Evolutionary conservation across 257 asterid genomes (phyloP), one percentile per base, ranked within the genome.

Genomic region (Penstemon barbatus): DNA sequence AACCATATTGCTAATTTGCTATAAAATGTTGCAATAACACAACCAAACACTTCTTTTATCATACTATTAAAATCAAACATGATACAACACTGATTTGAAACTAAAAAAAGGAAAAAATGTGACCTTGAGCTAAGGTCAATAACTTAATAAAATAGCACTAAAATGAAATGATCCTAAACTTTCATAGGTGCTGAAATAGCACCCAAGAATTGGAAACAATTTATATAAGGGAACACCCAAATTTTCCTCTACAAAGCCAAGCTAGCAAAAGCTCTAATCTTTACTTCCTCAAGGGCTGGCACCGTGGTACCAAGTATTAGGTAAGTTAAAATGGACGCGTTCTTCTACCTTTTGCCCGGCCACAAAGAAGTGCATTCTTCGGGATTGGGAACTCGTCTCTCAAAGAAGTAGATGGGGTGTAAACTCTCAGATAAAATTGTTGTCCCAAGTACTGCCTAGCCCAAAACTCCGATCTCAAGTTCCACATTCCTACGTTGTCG

Each of bases 401-500:
- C 52, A 88, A 50, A 10, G 97, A 90, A 4, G 82, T 88, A 41
- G 97, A 88, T 8, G 82, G 0, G 8, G 97, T 90, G 74, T 77
- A 90, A 53, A 90, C 97, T 71, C 87, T 77, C 63, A 90, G 57
- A 44, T 90, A 90, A 18, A 88, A 67, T 71, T 90, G 97, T 57
- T 90, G 97, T 61, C 97, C 97, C 0, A 90, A 77, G 80, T 90
- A 90, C 59, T 90, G 97, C 54, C 97, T 74, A 7, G 90, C 97
- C 97, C 97, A 90, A 56, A 65, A 74, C 79, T 90, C 97, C 0
- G 95, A 71, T 55, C 97, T 85, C 78, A 90, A 54, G 81, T 90
- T 83, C 97, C 97, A 90, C 97, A 88, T 90, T 55, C 97, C 97
- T 25, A 86, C 96, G 41, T 91, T 91, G 89, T 88, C 96, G 1